Evolutionary conservation across 176 grass and related monocot species (phyloP).

Genomic region (Poa pratensis): DNA sequence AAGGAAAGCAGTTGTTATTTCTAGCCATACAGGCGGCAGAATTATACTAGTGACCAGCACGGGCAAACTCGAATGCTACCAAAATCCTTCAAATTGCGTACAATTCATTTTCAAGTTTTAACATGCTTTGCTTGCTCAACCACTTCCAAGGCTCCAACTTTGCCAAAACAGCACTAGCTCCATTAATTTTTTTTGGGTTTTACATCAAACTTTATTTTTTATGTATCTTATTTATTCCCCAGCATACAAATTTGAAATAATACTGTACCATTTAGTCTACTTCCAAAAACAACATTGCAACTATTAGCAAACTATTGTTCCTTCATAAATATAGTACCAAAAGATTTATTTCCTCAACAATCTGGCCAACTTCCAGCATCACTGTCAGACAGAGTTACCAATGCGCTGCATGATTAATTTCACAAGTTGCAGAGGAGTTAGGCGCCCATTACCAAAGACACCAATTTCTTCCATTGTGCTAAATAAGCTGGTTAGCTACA

Average conservation of each 20-base stretch:
- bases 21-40: background rate
- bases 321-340: background rate
- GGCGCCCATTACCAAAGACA: background rate
- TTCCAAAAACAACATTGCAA: background rate
- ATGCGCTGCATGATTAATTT: background rate
- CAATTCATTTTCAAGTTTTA: constrained; percentile 22
- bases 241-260: background rate
- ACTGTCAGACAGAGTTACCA: background rate
- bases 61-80: background rate
- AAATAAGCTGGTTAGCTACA: background rate
- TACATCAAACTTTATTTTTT: background rate
- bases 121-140: constrained; percentile 10
- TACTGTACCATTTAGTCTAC: background rate
- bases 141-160: constrained; percentile 12
- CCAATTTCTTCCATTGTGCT: background rate
- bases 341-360: background rate
- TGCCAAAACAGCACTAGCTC: constrained; percentile 8
- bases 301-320: background rate
- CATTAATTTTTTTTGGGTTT: too few species aligned
- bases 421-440: background rate
- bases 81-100: constrained; percentile 4
- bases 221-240: background rate
- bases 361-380: background rate
- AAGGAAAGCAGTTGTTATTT: background rate
- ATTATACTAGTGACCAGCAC: background rate